Conservation (phyloP, 345 rosid genomes). For the Toxicodendron radicans region DNA sequence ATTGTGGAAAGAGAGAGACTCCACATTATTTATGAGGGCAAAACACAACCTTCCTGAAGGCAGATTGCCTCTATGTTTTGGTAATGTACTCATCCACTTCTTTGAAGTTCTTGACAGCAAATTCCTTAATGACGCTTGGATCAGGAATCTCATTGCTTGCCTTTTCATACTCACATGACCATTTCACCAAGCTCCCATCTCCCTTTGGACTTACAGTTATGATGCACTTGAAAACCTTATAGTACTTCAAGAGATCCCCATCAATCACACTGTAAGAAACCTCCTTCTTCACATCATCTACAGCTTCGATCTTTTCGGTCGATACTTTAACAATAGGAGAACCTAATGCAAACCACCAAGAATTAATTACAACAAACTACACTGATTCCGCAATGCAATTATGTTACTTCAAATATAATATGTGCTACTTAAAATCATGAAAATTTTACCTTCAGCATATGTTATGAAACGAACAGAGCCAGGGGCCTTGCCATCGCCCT, state of each 20-base stretch:
- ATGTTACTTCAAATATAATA: too few relatives aligned
- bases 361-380: neutral
- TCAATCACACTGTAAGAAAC: constrained; percentile 62
- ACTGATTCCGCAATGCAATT: neutral
- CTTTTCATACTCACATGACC: constrained; percentile 78
- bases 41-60: neutral
- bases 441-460: constrained; percentile 61
- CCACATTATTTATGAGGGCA: constrained; percentile 14
- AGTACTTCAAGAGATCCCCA: constrained; percentile 77
- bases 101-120: constrained; percentile 64
- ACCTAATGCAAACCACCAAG: constrained; percentile 32
- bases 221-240: constrained; percentile 64
- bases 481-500: constrained; percentile 80
- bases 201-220: constrained; percentile 56
- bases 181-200: constrained; percentile 66
- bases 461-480: constrained; percentile 74
- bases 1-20: neutral
- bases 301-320: constrained; percentile 69
- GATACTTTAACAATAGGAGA: constrained; percentile 70
- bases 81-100: constrained; percentile 65
- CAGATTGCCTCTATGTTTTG: constrained; percentile 27
- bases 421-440: neutral
- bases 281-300: constrained; percentile 53
- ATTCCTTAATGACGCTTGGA: constrained; percentile 72
- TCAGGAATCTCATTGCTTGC: constrained; percentile 66